Conservation (phyloP, 768 basidiomycete species). For the Lactifluus echinatus region DNA sequence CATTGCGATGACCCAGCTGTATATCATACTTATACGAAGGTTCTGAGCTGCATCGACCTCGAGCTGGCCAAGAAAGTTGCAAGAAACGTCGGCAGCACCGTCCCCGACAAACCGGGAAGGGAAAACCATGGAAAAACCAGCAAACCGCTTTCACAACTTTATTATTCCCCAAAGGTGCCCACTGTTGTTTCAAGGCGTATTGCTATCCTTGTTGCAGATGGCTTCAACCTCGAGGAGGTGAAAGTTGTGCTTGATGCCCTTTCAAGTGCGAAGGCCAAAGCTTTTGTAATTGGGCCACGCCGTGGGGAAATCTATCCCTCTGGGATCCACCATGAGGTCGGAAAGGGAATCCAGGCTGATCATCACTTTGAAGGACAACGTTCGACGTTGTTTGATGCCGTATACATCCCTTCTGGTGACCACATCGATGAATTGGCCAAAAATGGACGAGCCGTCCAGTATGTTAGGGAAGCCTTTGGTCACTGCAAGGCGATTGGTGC, state of each 20-base stretch:
- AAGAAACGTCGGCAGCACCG: conserved; percentile 47
- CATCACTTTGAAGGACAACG: conserved; percentile 72
- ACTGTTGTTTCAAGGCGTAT: conserved; percentile 62
- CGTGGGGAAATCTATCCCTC: conserved; percentile 45
- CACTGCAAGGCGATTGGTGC: conserved; percentile 81
- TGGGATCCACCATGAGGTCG: conserved; percentile 23
- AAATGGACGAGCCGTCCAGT: conserved; percentile 71
- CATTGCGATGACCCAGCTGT: conserved; percentile 74
- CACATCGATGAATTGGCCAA: conserved; percentile 49
- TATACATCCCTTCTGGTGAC: conserved; percentile 68
- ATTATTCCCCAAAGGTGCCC: conserved; percentile 45
- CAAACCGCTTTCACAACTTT: conserved; percentile 49
- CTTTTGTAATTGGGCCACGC: conserved; percentile 57
- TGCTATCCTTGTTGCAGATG: conserved; percentile 68
- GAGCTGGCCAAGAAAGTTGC: conserved; percentile 66
- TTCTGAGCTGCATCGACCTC: conserved; percentile 66
- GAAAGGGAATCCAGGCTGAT: conserved; percentile 41
- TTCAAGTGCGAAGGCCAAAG: conserved; percentile 43
- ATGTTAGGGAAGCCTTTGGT: conserved; percentile 77
- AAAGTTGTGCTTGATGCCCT: conserved; percentile 48
- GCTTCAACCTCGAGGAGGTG: conserved; percentile 57
- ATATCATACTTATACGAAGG: conserved; percentile 54
- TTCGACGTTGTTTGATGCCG: conserved; percentile 76
- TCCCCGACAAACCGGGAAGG: conserved; percentile 43
- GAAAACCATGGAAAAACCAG: conserved; percentile 51